Conservation (phyloP, 1,284 basidiomycete genomes). For the Lentinula novae-zelandiae region DNA sequence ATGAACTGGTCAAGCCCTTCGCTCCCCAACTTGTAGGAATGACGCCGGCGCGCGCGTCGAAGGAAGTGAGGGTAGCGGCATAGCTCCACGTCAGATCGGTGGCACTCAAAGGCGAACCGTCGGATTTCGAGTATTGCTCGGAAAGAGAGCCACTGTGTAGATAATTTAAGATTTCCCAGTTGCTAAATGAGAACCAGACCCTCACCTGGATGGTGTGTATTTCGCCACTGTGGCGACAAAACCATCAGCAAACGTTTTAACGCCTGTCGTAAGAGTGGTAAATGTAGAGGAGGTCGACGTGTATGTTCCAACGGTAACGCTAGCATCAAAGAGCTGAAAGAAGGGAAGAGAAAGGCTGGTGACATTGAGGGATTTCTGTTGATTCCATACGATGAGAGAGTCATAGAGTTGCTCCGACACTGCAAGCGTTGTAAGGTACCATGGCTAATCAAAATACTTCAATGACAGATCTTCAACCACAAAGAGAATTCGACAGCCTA, state of each 20-base stretch:
- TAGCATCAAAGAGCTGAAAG: slow-evolving; percentile 51
- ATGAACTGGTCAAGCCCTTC: slow-evolving; percentile 41
- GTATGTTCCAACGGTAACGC: slow-evolving; percentile 46
- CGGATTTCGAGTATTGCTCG: slow-evolving; percentile 31
- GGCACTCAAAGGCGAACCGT: slow-evolving; percentile 50
- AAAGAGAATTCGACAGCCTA: slow-evolving; percentile 20
- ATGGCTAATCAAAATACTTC: slow-evolving; percentile 41
- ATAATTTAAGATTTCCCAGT: too few relatives aligned
- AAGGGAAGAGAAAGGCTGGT: slow-evolving; percentile 59
- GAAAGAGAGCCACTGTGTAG: too few relatives aligned
- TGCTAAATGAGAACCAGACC: slow-evolving; percentile 13
- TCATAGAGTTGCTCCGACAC: slow-evolving; percentile 70
- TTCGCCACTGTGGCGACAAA: slow-evolving; percentile 51
- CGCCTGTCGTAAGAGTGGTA: slow-evolving; percentile 39
- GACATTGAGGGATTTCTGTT: slow-evolving; percentile 43
- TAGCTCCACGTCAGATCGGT: slow-evolving; percentile 66
- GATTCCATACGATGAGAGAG: slow-evolving; percentile 56
- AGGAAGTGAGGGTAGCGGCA: slow-evolving; percentile 51
- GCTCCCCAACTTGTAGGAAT: slow-evolving; percentile 66
- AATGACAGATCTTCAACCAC: background rate
- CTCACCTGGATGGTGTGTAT: slow-evolving; percentile 52
- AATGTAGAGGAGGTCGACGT: slow-evolving; percentile 40
- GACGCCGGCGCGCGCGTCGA: slow-evolving; percentile 43
- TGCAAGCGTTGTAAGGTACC: slow-evolving; percentile 65
- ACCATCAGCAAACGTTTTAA: slow-evolving; percentile 54